Evolutionary conservation across 192 early-diverging fungal species (phyloP), one percentile per base, ranked within the genome.

Genomic region (Backusella circina): DNA sequence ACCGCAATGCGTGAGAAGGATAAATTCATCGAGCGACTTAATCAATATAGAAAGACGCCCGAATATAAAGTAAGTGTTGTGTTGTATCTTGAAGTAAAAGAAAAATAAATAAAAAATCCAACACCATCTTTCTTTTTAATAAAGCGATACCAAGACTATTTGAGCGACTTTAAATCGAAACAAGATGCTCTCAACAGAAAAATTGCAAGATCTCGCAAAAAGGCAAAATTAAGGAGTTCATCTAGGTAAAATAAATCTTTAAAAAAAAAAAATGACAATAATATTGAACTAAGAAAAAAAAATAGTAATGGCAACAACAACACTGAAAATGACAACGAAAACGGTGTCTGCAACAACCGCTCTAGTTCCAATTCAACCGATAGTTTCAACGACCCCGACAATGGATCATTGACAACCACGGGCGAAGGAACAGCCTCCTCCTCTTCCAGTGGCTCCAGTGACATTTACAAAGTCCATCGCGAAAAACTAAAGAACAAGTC

Each of bases 111-210:
- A 47, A 47, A 47, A 9, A 12, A 18, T 47, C 16, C 18, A 47
- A 47, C 44, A 47, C 28, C 21, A 31, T 44, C 9, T 31, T 73
- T 69, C 36, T 39, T 41, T 37, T 65, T 74, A 47, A 18, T 35
- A 16, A 35, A 80, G 79, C 50, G 74, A 65, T 81, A 82, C 32
- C 81, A 79, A 70, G 64, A 64, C 30, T 82, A 82, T 28, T 54
- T 82, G 15, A 82, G 69, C n/a, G 75, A 82, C 21, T 82, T 82
- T 28, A 82, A 76, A 50, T 51, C 21, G 13, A 79, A 82, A 36
- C 75, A 82, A 39, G 81, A 80, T 44, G 32, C 71, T 38, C 65
- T 33, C 7, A 75, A 67, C 41, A 75, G 74, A n/a, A 64, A 33
- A 1, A 68, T 80, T 26, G 74, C 74, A 16, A 30, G 70, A 16